A percentile compares a stretch with the other conserved stretches of the same genome.
These are phyloP conservation scores for Drechslerella coelobrocha DNA, from an alignment of 2,329 filamentous ascomycete species.

Conservation along the genomic window DNA sequence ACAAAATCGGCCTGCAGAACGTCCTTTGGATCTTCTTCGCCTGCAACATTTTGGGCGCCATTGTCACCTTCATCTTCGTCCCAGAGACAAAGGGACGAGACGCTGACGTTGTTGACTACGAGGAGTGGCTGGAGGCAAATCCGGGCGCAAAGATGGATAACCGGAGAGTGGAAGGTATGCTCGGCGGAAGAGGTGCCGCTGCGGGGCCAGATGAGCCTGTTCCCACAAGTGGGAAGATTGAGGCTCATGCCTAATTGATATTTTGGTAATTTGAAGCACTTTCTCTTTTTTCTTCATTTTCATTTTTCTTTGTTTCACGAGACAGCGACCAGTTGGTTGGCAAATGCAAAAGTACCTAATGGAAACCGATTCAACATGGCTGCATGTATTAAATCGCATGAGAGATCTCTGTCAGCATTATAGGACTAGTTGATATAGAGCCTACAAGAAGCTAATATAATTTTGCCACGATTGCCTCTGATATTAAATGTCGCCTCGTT, in stretches of 20 bases:
- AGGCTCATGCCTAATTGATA: background rate
- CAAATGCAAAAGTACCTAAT: no score
- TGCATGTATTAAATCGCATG: background rate
- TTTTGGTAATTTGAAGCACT: no score
- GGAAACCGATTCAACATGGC: no score
- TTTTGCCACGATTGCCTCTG: no score
- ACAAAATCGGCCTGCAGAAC: conserved; percentile 51
- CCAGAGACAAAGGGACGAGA: conserved; percentile 54
- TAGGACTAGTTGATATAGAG: no score
- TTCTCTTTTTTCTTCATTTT: background rate
- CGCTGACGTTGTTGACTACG: conserved; percentile 53
- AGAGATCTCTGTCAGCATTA: no score
- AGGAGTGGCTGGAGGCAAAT: conserved; percentile 50
- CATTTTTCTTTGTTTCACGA: no score
- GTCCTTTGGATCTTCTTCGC: conserved; percentile 55
- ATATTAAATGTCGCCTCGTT: no score
- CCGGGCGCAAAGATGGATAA: conserved; percentile 18
- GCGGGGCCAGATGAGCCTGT: background rate
- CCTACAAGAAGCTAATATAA: no score
- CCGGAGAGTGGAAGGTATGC: conserved; percentile 28
- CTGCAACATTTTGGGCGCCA: conserved; percentile 53
- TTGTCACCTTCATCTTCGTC: conserved; percentile 54
- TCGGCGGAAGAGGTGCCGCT: conserved; percentile 20
- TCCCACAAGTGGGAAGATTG: conserved; percentile 7
- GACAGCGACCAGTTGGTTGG: no score